A percentile compares a stretch with the other conserved stretches of the same genome.
Evolutionary conservation across 2,329 filamentous ascomycete species (phyloP).

Genomic region (Alternaria dauci): DNA sequence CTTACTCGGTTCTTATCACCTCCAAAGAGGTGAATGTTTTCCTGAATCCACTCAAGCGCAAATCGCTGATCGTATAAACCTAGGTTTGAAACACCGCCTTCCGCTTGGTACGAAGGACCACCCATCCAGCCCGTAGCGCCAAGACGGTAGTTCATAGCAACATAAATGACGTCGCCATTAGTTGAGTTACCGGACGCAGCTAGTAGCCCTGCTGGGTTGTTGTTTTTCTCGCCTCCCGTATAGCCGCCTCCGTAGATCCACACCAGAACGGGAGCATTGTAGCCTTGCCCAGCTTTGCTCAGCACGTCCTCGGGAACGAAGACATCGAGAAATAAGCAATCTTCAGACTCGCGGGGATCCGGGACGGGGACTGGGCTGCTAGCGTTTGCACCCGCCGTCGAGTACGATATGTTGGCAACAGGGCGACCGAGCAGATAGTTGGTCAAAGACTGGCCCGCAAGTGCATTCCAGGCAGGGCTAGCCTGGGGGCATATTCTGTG

Average conservation of each 20-base stretch:
- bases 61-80: conserved; percentile 51
- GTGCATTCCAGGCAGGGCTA: conserved; percentile 54
- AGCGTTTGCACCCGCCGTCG: conserved; percentile 36
- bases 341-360: conserved; percentile 52
- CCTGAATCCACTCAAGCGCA: conserved; percentile 52
- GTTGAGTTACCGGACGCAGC: conserved; percentile 53
- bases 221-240: conserved; percentile 46
- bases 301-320: conserved; percentile 54
- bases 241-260: conserved; percentile 63
- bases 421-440: conserved; percentile 38
- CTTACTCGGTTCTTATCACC: conserved; percentile 48
- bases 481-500: conserved; percentile 48
- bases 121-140: conserved; percentile 51
- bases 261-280: conserved; percentile 56
- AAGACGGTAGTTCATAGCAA: conserved; percentile 58
- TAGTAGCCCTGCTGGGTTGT: conserved; percentile 54
- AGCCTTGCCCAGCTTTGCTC: conserved; percentile 42
- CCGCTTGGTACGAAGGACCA: conserved; percentile 46
- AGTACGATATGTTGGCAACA: conserved; percentile 43
- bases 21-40: conserved; percentile 52
- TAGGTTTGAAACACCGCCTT: conserved; percentile 47
- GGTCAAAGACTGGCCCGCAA: conserved; percentile 46
- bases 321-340: conserved; percentile 61
- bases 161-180: conserved; percentile 55
- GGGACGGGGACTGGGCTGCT: conserved; percentile 30